Conservation (phyloP, 2,329 filamentous ascomycete genomes). For the Elsinoe australis region DNA sequence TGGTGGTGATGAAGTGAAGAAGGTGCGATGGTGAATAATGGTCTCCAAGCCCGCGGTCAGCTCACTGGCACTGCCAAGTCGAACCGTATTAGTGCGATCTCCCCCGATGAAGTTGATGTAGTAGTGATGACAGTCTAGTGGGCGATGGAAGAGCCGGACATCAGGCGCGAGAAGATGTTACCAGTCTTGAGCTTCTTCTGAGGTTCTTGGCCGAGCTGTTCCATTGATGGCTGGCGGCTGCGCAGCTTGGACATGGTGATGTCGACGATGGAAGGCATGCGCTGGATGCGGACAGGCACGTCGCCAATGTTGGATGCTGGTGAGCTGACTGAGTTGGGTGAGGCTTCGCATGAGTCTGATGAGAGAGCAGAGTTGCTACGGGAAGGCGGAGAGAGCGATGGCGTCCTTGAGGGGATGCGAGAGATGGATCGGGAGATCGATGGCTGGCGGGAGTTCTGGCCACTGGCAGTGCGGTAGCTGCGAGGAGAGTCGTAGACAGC, state of each 20-base stretch:
- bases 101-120: slow-evolving; percentile 7
- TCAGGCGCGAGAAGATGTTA: slow-evolving; percentile 34
- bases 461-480: slow-evolving; percentile 30
- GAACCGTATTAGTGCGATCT: slow-evolving; percentile 16
- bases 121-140: slow-evolving; percentile 18
- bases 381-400: slow-evolving; percentile 43
- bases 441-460: slow-evolving; percentile 11
- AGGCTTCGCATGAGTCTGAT: slow-evolving; percentile 29
- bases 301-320: slow-evolving; percentile 25
- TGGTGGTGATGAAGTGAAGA: slow-evolving; percentile 6
- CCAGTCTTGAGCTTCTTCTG: slow-evolving; percentile 32
- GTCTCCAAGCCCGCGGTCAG: slow-evolving; percentile 14
- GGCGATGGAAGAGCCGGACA: slow-evolving; percentile 26
- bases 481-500: slow-evolving; percentile 34
- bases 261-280: slow-evolving; percentile 39
- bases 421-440: slow-evolving; percentile 16
- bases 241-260: slow-evolving; percentile 24
- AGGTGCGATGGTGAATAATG: slow-evolving; percentile 8
- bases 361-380: slow-evolving; percentile 33
- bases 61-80: slow-evolving; percentile 14
- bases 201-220: slow-evolving; percentile 27
- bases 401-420: slow-evolving; percentile 36
- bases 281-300: slow-evolving; percentile 30
- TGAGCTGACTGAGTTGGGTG: slow-evolving; percentile 31
- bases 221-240: slow-evolving; percentile 22